phyloP scores from a whole-genome alignment of 257 asterid genomes.

The Nicotiana noctiflora region DNA sequence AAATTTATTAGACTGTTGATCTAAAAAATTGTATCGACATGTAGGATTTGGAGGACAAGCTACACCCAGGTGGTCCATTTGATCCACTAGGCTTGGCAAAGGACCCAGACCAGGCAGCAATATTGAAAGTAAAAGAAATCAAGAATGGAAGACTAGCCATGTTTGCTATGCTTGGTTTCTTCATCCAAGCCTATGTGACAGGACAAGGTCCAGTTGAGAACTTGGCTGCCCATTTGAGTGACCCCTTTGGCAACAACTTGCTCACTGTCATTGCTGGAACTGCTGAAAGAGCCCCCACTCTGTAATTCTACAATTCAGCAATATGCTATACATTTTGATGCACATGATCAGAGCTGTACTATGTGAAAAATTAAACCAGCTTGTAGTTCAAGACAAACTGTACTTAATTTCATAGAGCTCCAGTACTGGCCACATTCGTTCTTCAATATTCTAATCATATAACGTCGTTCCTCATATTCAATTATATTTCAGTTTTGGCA shows the following conservation, averaged over 20 bases:
- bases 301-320: constrained; percentile 22
- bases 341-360: neutral
- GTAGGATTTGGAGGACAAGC: constrained; percentile 88
- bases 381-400: constrained; percentile 1
- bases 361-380: neutral
- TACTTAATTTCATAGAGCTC: neutral
- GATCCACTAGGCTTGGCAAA: constrained; percentile 88
- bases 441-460: too few species aligned
- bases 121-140: constrained; percentile 92
- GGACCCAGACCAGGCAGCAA: constrained; percentile 92
- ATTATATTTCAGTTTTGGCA: too few species aligned
- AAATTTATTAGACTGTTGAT: neutral
- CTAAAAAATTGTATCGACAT: neutral
- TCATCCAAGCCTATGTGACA: constrained; percentile 90
- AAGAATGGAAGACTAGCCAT: constrained; percentile 92
- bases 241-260: constrained; percentile 95
- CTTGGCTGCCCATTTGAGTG: constrained; percentile 87
- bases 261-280: constrained; percentile 79
- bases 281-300: constrained; percentile 75
- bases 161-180: constrained; percentile 94
- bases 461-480: too few species aligned
- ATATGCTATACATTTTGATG: too few species aligned
- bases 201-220: constrained; percentile 93
- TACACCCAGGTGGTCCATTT: constrained; percentile 97
- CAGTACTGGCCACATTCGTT: neutral